Evolutionary conservation across 1,284 basidiomycete species (phyloP).

Genomic region (Kwoniella shivajii): DNA sequence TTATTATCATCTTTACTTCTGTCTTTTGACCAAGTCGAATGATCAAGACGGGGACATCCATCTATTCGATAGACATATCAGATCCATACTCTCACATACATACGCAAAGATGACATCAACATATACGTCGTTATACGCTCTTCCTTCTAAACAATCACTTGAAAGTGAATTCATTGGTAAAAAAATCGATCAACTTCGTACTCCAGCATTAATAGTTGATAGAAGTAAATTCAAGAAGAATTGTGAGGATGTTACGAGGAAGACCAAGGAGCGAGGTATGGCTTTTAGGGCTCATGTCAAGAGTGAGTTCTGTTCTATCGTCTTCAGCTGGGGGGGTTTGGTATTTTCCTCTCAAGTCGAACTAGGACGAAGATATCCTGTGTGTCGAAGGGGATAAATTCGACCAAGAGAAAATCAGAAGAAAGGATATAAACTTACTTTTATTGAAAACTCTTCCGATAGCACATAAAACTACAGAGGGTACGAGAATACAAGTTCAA

Average conservation of each 20-base stretch:
- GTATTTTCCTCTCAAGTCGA: too few species aligned
- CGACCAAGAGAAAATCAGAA: too few species aligned
- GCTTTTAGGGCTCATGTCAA: conserved; percentile 80
- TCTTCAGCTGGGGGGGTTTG: neutral
- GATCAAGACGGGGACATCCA: too few species aligned
- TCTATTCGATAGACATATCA: too few species aligned
- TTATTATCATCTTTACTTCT: too few species aligned
- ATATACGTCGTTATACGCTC: conserved; percentile 30
- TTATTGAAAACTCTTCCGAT: too few species aligned
- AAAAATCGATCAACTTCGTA: conserved; percentile 64
- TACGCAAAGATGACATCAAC: conserved; percentile 19
- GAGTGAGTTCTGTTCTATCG: conserved; percentile 81
- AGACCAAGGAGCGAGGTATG: conserved; percentile 66
- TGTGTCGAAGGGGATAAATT: too few species aligned
- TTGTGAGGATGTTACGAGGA: conserved; percentile 70
- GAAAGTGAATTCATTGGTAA: conserved; percentile 65
- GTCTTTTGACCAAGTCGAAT: too few species aligned
- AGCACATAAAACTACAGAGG: conserved; percentile 68
- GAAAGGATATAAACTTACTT: too few species aligned
- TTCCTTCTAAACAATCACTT: conserved; percentile 62
- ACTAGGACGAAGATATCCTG: too few species aligned
- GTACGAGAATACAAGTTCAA: conserved; percentile 67
- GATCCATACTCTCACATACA: too few species aligned
- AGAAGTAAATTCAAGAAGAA: conserved; percentile 68
- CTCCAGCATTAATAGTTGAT: conserved; percentile 78